These are phyloP conservation scores for Forsythia suspensa DNA, from an alignment of 257 asterid species.

Conservation along the genomic window DNA sequence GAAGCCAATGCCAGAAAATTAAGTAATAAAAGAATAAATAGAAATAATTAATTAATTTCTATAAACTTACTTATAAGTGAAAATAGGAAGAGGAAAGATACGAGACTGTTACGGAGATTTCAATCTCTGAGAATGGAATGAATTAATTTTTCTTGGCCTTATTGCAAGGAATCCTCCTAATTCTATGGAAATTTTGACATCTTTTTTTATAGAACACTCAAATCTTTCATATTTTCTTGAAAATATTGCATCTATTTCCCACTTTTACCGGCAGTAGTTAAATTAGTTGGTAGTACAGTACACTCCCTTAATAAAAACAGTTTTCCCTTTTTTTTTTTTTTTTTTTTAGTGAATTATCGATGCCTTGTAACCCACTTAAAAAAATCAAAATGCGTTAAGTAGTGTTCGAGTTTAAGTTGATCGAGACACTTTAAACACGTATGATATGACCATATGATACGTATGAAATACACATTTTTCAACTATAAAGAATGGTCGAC, in stretches of 20 bases:
- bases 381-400: too few relatives aligned
- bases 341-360: too few relatives aligned
- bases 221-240: neutral
- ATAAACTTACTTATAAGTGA: slow-evolving; percentile 8
- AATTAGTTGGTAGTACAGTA: slow-evolving; percentile 6
- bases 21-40: slow-evolving; percentile 34
- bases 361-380: too few relatives aligned
- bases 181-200: slow-evolving; percentile 31
- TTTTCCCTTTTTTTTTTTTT: too few relatives aligned
- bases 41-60: slow-evolving; percentile 13
- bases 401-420: neutral
- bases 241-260: neutral
- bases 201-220: neutral
- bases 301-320: too few relatives aligned
- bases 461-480: too few relatives aligned
- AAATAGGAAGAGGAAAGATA: slow-evolving; percentile 13
- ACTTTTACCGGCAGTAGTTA: slow-evolving; percentile 19
- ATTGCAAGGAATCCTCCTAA: slow-evolving; percentile 17
- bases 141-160: slow-evolving; percentile 9
- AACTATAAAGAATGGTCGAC: too few relatives aligned
- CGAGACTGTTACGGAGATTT: slow-evolving; percentile 49
- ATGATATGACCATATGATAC: neutral
- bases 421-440: neutral
- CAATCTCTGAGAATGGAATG: slow-evolving; percentile 18
- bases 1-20: slow-evolving; percentile 26